Evolutionary conservation across 139 green algal genomes (phyloP).

Genomic region (Yamagishiella unicocca): DNA sequence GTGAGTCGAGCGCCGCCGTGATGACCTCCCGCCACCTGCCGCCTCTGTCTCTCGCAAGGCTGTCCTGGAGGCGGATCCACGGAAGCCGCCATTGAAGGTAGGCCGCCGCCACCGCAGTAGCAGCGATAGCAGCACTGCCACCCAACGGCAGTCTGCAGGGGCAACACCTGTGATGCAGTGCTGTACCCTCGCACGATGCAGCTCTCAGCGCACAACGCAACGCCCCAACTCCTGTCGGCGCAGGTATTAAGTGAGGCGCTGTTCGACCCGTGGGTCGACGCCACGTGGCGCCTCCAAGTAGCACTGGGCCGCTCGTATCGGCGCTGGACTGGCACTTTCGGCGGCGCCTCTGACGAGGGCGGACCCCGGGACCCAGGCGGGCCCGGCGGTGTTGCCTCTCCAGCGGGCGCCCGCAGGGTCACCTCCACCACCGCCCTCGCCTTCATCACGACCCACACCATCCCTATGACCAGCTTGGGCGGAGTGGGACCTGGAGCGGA

Average conservation of each 20-base stretch:
- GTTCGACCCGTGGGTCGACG: slow-evolving; percentile 31
- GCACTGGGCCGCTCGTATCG: background rate
- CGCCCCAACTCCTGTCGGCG: too few relatives aligned
- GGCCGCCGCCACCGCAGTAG: background rate
- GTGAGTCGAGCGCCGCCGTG: background rate
- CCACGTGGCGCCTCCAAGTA: background rate
- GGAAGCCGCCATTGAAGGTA: slow-evolving; percentile 16
- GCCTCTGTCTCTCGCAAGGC: background rate
- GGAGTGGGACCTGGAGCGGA: too few relatives aligned
- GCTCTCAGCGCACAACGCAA: background rate
- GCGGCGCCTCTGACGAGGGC: background rate
- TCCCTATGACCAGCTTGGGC: background rate
- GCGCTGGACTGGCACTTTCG: background rate
- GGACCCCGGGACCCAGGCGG: background rate
- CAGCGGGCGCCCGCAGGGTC: background rate
- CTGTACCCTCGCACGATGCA: background rate
- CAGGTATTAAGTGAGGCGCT: slow-evolving; percentile 30
- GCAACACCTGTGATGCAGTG: too few relatives aligned
- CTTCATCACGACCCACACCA: background rate
- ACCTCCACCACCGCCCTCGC: background rate
- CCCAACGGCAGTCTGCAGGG: background rate
- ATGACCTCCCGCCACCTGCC: background rate
- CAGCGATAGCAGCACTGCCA: background rate
- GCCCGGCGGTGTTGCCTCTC: background rate
- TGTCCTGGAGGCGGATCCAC: background rate